A percentile compares a stretch with the other conserved stretches of the same genome.
Evolutionary conservation across 257 asterid genomes (phyloP).

Genomic region (Capsicum pubescens): DNA sequence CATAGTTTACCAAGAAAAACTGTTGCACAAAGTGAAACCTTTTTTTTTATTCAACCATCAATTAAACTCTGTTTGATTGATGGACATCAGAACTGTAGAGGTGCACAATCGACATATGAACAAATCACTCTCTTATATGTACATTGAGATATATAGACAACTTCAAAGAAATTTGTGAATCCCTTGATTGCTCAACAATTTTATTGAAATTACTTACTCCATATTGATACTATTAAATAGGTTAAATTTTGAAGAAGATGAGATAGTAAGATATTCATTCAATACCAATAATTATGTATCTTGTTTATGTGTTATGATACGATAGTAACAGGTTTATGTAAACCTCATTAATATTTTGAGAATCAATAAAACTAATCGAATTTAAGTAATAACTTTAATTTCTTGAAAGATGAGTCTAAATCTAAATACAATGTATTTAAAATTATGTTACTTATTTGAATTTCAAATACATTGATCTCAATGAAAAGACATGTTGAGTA

Average conservation of each 20-base stretch:
- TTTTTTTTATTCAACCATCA: too few species aligned
- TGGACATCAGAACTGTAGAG: too few species aligned
- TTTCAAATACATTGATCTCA: background rate
- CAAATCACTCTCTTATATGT: too few species aligned
- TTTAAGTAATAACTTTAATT: background rate
- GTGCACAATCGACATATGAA: too few species aligned
- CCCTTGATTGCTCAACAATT: too few species aligned
- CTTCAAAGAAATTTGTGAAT: too few species aligned
- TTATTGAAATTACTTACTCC: too few species aligned
- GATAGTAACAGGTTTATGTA: background rate
- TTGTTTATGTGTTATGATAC: background rate
- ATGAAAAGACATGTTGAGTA: background rate
- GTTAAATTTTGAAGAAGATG: background rate
- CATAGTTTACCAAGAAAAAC: too few species aligned
- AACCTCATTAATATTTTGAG: background rate
- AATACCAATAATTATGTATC: background rate
- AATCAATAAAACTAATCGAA: background rate
- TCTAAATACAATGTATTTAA: background rate
- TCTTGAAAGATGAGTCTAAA: slow-evolving; percentile 14
- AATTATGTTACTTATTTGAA: background rate
- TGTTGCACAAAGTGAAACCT: too few species aligned
- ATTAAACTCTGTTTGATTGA: too few species aligned
- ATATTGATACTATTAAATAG: too few species aligned
- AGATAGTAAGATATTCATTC: background rate
- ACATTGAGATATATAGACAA: too few species aligned